Conservation (phyloP, 129 eudicot species). For the Mikania micrantha region DNA sequence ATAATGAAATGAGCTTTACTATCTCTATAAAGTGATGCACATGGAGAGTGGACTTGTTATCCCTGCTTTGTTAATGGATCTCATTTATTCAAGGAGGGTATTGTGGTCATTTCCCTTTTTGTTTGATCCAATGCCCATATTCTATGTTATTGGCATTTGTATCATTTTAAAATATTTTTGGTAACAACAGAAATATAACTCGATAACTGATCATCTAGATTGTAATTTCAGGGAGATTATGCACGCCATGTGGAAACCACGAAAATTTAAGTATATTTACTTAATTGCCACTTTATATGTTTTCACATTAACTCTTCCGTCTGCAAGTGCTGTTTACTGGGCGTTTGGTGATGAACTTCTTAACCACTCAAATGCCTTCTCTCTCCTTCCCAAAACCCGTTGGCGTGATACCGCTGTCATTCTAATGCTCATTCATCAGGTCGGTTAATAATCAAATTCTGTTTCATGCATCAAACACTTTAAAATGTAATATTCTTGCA, state of each 20-base stretch:
- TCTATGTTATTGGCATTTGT: conserved; percentile 23
- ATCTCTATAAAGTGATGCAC: conserved; percentile 20
- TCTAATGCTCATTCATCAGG: conserved; percentile 93
- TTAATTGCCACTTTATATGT: conserved; percentile 73
- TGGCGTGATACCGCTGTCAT: conserved; percentile 70
- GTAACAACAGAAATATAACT: too few relatives aligned
- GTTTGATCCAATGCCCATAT: conserved; percentile 43
- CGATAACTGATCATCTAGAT: conserved; percentile 6
- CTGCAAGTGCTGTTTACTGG: conserved; percentile 82
- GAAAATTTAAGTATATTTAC: conserved; percentile 66
- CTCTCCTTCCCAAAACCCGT: conserved; percentile 69
- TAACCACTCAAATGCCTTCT: conserved; percentile 66
- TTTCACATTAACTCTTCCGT: conserved; percentile 69
- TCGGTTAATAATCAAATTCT: not conserved
- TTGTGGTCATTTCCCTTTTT: conserved; percentile 25
- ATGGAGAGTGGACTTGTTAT: conserved; percentile 23
- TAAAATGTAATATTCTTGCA: too few relatives aligned
- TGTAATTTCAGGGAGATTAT: conserved; percentile 60
- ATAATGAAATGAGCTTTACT: not conserved
- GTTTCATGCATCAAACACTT: not conserved
- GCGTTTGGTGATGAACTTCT: conserved; percentile 79
- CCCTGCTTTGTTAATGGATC: conserved; percentile 11
- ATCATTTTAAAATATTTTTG: not conserved
- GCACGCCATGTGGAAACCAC: conserved; percentile 98
- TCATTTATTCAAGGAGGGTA: conserved; percentile 6